These are phyloP conservation scores for Phyllostachys edulis DNA, from an alignment of 176 grass and related monocot genomes.

Conservation along the genomic window DNA sequence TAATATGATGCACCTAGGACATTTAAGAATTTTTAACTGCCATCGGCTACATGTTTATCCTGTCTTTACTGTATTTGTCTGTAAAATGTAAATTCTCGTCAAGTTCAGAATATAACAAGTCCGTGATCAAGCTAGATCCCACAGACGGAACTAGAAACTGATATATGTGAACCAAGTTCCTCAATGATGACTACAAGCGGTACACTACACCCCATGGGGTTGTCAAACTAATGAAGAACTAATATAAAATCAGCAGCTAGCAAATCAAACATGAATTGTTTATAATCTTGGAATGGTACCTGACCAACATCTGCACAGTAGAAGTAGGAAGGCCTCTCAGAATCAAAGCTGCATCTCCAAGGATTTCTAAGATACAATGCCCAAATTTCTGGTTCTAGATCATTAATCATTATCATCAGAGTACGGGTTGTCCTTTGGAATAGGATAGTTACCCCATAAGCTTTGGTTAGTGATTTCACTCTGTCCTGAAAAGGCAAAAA, in stretches of 20 bases:
- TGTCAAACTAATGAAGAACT: background rate
- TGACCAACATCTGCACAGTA: slow-evolving; percentile 85
- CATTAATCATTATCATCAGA: slow-evolving; percentile 42
- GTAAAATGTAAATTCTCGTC: background rate
- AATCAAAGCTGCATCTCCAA: slow-evolving; percentile 94
- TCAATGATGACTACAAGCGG: background rate
- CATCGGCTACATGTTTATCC: background rate
- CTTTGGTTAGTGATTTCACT: slow-evolving; percentile 49
- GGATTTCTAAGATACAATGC: slow-evolving; percentile 88
- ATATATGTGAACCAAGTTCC: background rate
- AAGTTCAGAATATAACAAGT: background rate
- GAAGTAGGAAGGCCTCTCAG: slow-evolving; percentile 78
- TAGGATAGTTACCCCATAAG: slow-evolving; percentile 84
- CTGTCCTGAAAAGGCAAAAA: background rate
- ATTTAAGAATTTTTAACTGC: background rate
- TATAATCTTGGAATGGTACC: slow-evolving; percentile 41
- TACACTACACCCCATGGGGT: background rate
- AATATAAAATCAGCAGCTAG: background rate
- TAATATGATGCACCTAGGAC: background rate
- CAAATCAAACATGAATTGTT: background rate
- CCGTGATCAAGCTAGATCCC: background rate
- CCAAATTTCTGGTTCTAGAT: slow-evolving; percentile 72
- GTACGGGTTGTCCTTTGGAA: slow-evolving; percentile 90
- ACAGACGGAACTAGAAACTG: background rate
- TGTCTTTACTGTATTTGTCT: background rate